Base-by-base conservation (phyloP, 1,284 basidiomycete species). In the Testicularia cyperi region DNA sequence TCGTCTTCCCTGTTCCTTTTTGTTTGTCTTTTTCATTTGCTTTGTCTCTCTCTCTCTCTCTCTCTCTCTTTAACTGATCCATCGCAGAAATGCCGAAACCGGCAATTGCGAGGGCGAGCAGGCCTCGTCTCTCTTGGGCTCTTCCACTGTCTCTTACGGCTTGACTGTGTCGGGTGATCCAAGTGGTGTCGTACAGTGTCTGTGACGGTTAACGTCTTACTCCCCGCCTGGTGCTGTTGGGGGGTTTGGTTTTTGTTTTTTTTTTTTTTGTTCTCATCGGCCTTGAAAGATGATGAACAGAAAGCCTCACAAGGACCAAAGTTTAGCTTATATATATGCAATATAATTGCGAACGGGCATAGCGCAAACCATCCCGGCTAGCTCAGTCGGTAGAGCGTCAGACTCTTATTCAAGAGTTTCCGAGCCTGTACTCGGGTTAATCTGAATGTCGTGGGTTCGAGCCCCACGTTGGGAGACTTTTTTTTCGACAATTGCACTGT, bases 311-410 rank as follows among this genome's bases (percentile, higher is more conserved):
- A n/a, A n/a, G n/a, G n/a, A n/a, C n/a, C n/a, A n/a, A n/a, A n/a
- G n/a, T n/a, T n/a, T n/a, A n/a, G n/a, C n/a, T n/a, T n/a, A 33
- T 42, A 39, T 42, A 16, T 15, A 28, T 15, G 35, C 30, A 42
- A 34, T 29, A n/a, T 16, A n/a, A 15, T 10, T 6, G 6, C 18
- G 5, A 1, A 2, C 8, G 3, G 9, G 18, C 1, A 1, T 18
- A 37, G 22, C 15, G 16, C 25, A 19, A 14, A 31, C 49, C 31
- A 54, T 72, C 71, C 72, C 72, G 72, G 71, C 71, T 75, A 75
- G 72, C 71, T 75, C 72, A 75, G 71, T 73, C 65, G 72, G 72
- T 74, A 73, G 72, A 75, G 72, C 71, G 72, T 71, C 68, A 70
- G 71, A 75, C 72, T 73, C 71, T 75, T 75, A 75, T 19, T 41